Conservation (phyloP, 169 alveolate genomes). For the Plasmodium blacklocki region DNA sequence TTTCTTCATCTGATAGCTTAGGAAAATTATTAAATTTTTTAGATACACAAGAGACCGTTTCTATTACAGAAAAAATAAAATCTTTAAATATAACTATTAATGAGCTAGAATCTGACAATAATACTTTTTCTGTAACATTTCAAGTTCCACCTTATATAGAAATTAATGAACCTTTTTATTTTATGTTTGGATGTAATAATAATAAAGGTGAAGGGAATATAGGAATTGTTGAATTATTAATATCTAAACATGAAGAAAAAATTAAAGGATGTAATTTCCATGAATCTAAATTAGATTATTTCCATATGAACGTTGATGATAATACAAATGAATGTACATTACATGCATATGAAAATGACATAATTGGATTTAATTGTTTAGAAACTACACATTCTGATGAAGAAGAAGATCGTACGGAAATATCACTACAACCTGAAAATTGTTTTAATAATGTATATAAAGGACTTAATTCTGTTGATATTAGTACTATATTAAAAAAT, state of each 20-base stretch:
- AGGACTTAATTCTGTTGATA: background rate
- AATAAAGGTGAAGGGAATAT: slow-evolving; percentile 32
- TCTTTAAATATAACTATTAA: slow-evolving; percentile 8
- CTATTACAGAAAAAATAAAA: background rate
- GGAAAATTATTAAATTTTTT: slow-evolving; percentile 23
- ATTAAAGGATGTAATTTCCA: slow-evolving; percentile 66
- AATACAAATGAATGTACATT: background rate
- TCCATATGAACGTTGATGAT: slow-evolving; percentile 1
- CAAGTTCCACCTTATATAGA: slow-evolving; percentile 53
- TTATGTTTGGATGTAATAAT: slow-evolving; percentile 59
- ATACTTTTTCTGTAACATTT: slow-evolving; percentile 2
- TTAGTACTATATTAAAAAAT: background rate
- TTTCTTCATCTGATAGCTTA: slow-evolving; percentile 8
- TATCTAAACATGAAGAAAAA: slow-evolving; percentile 24
- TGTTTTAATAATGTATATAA: slow-evolving; percentile 41
- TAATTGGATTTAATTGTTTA: slow-evolving; percentile 47
- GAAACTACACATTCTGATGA: slow-evolving; percentile 4
- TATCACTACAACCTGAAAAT: slow-evolving; percentile 5
- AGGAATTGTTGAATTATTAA: slow-evolving; percentile 44
- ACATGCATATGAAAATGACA: slow-evolving; percentile 34
- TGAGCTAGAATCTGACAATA: background rate
- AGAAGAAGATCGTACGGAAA: background rate
- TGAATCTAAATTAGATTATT: background rate
- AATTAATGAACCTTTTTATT: slow-evolving; percentile 22
- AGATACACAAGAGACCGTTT: slow-evolving; percentile 26